phyloP scores from a whole-genome alignment of 345 rosid genomes.

The Citrus glauca region DNA sequence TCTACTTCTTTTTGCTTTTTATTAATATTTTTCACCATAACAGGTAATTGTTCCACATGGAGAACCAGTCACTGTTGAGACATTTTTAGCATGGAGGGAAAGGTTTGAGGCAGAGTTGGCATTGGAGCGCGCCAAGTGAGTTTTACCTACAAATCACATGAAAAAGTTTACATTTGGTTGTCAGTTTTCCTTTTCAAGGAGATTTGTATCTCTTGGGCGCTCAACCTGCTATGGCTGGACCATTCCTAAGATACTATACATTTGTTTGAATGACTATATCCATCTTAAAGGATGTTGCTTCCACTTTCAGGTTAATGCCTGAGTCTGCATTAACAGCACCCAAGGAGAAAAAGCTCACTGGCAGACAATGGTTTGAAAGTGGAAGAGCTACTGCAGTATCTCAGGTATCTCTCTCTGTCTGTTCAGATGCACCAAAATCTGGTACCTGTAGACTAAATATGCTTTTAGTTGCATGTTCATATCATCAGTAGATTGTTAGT shows the following conservation, averaged over 20 bases:
- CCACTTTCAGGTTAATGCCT: constrained; percentile 70
- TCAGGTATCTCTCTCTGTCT: background rate
- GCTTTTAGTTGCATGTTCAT: background rate
- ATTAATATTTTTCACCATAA: background rate
- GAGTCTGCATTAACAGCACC: constrained; percentile 74
- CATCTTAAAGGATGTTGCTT: background rate
- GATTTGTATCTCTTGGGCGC: background rate
- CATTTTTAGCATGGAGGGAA: constrained; percentile 96
- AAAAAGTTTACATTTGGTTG: background rate
- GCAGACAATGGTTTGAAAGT: constrained; percentile 96
- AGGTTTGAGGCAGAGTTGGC: constrained; percentile 97
- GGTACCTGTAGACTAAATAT: background rate
- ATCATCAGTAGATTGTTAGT: background rate
- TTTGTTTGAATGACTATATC: background rate
- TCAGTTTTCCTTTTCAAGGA: background rate
- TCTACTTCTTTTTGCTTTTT: background rate
- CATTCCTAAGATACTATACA: background rate
- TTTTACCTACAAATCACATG: constrained; percentile 4
- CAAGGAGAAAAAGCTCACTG: constrained; percentile 83
- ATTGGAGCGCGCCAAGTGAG: constrained; percentile 96
- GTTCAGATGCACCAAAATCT: constrained; percentile 4
- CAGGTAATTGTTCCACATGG: constrained; percentile 93
- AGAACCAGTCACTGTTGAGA: constrained; percentile 90
- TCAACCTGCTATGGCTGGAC: background rate
- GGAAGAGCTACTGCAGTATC: constrained; percentile 62